Percentiles rank a stretch among this genome's conserved stretches.
phyloP scores from a whole-genome alignment of 139 green algal genomes.

The Pleodorina starrii region DNA sequence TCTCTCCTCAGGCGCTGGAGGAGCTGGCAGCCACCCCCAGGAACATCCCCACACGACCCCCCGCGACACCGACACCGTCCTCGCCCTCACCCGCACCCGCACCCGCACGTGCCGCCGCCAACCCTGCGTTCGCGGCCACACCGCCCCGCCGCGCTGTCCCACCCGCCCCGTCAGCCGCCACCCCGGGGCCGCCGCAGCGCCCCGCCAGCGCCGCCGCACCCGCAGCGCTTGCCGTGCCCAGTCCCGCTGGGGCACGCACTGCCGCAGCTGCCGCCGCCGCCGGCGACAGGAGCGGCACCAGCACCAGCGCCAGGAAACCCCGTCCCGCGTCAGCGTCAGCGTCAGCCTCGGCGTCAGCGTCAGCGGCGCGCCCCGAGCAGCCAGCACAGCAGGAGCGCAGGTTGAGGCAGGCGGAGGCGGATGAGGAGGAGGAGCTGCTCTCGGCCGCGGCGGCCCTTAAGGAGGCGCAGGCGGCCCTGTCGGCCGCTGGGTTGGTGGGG shows the following conservation, averaged over 20 bases:
- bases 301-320: not conserved
- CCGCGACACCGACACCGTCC: not conserved
- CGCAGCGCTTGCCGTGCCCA: too few relatives aligned
- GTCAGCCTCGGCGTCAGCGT: not conserved
- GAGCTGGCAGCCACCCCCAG: constrained; percentile 15
- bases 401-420: not conserved
- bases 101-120: not conserved
- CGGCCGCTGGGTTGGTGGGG: too few relatives aligned
- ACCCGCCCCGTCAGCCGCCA: not conserved
- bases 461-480: not conserved
- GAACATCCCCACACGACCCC: not conserved
- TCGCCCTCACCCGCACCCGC: not conserved
- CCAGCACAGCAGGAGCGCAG: not conserved
- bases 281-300: not conserved
- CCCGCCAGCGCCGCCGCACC: too few relatives aligned
- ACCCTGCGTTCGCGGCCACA: too few relatives aligned
- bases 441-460: not conserved
- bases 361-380: not conserved
- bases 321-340: too few relatives aligned
- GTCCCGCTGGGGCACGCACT: too few relatives aligned
- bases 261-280: not conserved
- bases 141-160: too few relatives aligned
- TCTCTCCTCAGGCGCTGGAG: constrained; percentile 8
- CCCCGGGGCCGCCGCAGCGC: not conserved
- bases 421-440: not conserved